These are phyloP conservation scores for Hirsutella rhossiliensis DNA, from an alignment of 2,329 filamentous ascomycete genomes.

Conservation along the genomic window DNA sequence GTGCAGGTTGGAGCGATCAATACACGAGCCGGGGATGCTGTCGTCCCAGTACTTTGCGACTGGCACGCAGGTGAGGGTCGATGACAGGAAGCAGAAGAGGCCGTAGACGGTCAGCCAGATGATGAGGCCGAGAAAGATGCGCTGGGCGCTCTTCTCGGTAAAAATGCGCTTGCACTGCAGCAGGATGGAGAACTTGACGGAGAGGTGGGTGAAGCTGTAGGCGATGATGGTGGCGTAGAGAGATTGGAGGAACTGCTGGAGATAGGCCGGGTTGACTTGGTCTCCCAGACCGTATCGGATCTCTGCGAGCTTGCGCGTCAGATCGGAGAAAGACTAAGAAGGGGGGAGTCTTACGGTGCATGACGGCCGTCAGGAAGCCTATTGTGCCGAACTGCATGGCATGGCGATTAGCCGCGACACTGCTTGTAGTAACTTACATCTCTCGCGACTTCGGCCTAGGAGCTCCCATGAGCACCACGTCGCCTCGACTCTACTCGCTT, in stretches of 20 bases:
- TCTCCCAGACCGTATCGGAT: conserved; percentile 13
- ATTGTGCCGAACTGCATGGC: conserved; percentile 8
- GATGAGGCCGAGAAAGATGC: conserved; percentile 11
- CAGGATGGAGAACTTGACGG: conserved; percentile 16
- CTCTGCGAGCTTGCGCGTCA: conserved; percentile 4
- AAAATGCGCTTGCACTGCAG: conserved; percentile 17
- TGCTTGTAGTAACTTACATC: no score
- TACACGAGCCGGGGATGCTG: conserved; percentile 10
- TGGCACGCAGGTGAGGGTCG: conserved; percentile 14
- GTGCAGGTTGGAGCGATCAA: conserved; percentile 10
- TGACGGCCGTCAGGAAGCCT: conserved; percentile 6
- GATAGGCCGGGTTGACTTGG: conserved; percentile 3
- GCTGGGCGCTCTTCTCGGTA: conserved; percentile 7
- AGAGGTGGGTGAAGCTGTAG: conserved; percentile 13
- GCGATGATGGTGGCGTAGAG: conserved; percentile 11
- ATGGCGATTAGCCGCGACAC: no score
- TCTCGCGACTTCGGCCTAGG: no score
- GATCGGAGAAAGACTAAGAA: background rate
- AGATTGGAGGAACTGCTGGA: conserved; percentile 10
- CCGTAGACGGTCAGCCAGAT: conserved; percentile 11
- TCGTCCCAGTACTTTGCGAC: conserved; percentile 15
- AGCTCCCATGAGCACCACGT: no score
- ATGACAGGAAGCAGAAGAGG: conserved; percentile 9
- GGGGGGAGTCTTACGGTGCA: conserved; percentile 7
- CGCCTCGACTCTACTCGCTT: no score